Base-by-base conservation (phyloP, 345 rosid species). In the Camelina hispida region DNA sequence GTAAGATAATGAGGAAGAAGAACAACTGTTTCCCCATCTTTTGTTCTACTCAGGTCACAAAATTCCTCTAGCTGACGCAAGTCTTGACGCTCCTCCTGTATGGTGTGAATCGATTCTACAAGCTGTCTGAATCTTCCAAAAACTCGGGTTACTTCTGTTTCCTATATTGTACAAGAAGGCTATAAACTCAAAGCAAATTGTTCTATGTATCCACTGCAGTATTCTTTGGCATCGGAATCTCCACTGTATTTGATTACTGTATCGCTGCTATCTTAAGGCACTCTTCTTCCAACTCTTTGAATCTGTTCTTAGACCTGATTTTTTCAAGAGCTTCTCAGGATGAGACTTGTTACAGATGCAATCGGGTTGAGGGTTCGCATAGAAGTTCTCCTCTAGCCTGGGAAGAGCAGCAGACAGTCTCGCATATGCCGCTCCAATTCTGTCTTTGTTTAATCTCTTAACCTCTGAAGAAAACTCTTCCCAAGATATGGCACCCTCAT, bases 331-430 rank as follows among this genome's bases (percentile, higher is more conserved):
- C 62, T 75, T 48, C 23, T 51, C 69, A 73, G 74, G 81, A 67
- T 55, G 81, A 63, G 83, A 64, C 67, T 64, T 86, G 77, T 79
- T 79, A 71, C 97, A 94, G 67, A 94, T 64, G 77, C 98, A 94
- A 9, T 91, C 98, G 1, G 98, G 97, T 65, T 87, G 75, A 51
- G 98, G 97, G 68, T 94, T 94, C 17, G 97, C 93, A 73, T 86
- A 91, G 57, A 94, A 94, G 61, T 87, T 91, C 84, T 94, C 98
- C 83, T 94, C 97, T 34, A 84, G 68, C 81, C 97, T 83, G 2
- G 97, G 96, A 4, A 87, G 55, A 34, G 84, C 90, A 68, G 93
- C 93, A 11, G 71, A 80, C 72, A 53, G 76, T 83, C 98, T 86
- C 23, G 53, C 80, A 71, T 91, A 84, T 9, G 98, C 91, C 35